Evolutionary conservation across 2,329 filamentous ascomycete genomes (phyloP), one percentile per base, ranked within the genome.

Genomic region (Helotiales sp.): DNA sequence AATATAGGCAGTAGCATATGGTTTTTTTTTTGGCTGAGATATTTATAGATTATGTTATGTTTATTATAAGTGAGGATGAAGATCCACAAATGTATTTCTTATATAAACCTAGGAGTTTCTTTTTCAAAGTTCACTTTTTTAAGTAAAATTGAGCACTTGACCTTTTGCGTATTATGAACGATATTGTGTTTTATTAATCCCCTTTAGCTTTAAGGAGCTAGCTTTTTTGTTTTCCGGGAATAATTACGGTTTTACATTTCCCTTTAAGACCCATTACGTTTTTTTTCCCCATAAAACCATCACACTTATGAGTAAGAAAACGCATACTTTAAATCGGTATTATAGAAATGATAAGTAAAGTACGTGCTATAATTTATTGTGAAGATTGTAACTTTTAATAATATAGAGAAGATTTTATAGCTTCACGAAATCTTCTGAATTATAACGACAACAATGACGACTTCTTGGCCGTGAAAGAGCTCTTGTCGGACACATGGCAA

Each of bases 401-500:
- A n/a, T n/a, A n/a, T n/a, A n/a, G n/a, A 64, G 68, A 50, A 67
- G 28, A 62, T n/a, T 64, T 58, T 13, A 70, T n/a, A 65, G 62
- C 50, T 52, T 52, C 57, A 64, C 58, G 34, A 57, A 63, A 70
- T 65, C 47, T 55, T 52, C 68, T 45, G 59, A 67, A 58, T 50
- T 57, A 55, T 49, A 58, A 60, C 55, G 52, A 65, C 40, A 24
- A 67, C 32, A 7, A 40, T n/a, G 24, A 43, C 55, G 20, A 40
- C 68, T 65, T 70, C 24, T 50, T 54, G 22, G 43, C 55, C 28
- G 47, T 69, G 47, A 47, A 63, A 20, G 60, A 69, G 67, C 52
- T 69, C 40, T 61, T 66, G 26, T 64, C 60, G 43, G 61, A 55
- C 50, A 67, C 43, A 63, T 28, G 34, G 65, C 54, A 60, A 58